A percentile compares a stretch with the other conserved stretches of the same genome.
These are phyloP conservation scores for Apiotrichum gamsii DNA, from an alignment of 1,284 basidiomycete genomes.

Conservation along the genomic window DNA sequence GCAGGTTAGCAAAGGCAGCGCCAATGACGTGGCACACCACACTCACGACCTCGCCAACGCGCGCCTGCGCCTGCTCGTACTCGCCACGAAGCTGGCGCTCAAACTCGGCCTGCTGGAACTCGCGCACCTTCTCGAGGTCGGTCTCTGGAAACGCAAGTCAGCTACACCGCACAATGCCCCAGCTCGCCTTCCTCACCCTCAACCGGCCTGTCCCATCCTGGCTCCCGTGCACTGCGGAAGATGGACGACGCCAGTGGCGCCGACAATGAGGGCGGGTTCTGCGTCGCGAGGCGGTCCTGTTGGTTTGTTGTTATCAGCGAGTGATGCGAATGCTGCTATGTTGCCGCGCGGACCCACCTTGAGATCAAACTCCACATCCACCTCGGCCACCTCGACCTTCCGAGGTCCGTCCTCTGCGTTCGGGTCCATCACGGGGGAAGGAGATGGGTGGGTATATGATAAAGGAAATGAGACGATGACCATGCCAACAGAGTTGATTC, in stretches of 20 bases:
- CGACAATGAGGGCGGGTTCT: conserved; percentile 2
- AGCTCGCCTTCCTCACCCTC: conserved; percentile 6
- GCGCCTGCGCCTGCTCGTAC: conserved; percentile 64
- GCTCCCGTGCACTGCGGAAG: conserved; percentile 13
- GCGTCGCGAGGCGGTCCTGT: conserved; percentile 14
- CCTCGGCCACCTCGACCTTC: conserved; percentile 34
- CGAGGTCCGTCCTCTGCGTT: conserved; percentile 37
- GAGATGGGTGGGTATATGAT: neutral
- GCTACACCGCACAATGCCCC: neutral
- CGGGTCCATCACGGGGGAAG: conserved; percentile 35
- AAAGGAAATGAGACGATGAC: no score
- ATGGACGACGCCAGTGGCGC: conserved; percentile 14
- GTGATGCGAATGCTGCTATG: neutral
- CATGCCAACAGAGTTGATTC: neutral
- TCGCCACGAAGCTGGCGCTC: conserved; percentile 64
- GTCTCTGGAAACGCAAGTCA: conserved; percentile 9
- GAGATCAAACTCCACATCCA: conserved; percentile 38
- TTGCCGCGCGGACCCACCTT: neutral
- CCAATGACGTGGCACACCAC: neutral
- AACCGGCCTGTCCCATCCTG: conserved; percentile 10
- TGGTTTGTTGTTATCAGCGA: neutral
- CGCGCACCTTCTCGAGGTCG: conserved; percentile 52
- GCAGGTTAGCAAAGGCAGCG: conserved; percentile 2
- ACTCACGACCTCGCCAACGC: conserved; percentile 65
- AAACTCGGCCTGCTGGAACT: conserved; percentile 65